phyloP scores from a whole-genome alignment of 495 filamentous ascomycete genomes.

The Filosporella fistucella region DNA sequence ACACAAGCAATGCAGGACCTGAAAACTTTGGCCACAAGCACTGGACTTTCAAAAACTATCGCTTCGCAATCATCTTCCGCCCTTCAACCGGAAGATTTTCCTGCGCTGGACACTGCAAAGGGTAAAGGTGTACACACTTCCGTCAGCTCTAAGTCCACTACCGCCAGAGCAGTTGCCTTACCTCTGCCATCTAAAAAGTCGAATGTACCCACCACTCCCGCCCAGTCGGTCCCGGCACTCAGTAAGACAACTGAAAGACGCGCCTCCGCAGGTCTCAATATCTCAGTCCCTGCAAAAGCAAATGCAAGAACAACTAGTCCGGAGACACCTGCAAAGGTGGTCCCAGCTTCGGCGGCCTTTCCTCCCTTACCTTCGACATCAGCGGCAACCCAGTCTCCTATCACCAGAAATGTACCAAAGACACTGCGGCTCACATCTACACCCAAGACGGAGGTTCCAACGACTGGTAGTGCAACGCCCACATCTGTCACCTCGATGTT shows the following conservation, averaged over 20 bases:
- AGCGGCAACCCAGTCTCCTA: constrained; percentile 40
- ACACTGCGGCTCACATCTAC: constrained; percentile 69
- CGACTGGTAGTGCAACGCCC: constrained; percentile 35
- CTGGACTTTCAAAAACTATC: constrained; percentile 42
- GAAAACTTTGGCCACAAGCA: constrained; percentile 38
- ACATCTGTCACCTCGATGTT: constrained; percentile 29
- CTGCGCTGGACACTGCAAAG: constrained; percentile 36
- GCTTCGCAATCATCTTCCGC: constrained; percentile 35
- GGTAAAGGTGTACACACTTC: constrained; percentile 29
- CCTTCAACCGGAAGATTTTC: constrained; percentile 54
- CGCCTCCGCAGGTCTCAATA: constrained; percentile 57
- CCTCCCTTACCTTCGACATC: constrained; percentile 49
- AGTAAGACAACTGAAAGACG: constrained; percentile 38
- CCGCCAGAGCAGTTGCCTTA: background rate
- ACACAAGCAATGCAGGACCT: constrained; percentile 40
- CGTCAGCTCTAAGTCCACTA: constrained; percentile 13
- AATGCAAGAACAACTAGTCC: constrained; percentile 25
- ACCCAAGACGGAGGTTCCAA: constrained; percentile 61
- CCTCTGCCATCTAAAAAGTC: constrained; percentile 13
- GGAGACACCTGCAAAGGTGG: constrained; percentile 30
- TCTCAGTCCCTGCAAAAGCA: constrained; percentile 44
- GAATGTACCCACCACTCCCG: background rate
- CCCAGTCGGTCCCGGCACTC: background rate
- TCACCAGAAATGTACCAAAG: constrained; percentile 39
- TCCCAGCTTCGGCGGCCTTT: constrained; percentile 34